Evolutionary conservation across 1,139 yeast species (phyloP).

Genomic region (Hanseniaspora gamundiae): DNA sequence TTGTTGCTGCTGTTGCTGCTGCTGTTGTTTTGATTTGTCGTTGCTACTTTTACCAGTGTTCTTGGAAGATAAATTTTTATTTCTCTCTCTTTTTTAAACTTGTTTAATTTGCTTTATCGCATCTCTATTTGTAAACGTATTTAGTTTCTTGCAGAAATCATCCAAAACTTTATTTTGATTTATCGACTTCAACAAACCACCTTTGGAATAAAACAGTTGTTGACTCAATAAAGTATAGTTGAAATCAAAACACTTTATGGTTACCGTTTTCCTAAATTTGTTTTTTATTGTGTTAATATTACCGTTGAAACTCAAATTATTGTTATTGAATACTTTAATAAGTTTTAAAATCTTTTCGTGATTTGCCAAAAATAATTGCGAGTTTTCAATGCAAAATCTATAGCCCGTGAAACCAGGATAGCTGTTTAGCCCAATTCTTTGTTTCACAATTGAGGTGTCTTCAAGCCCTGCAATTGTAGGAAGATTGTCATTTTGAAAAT

Average conservation of each 20-base stretch:
- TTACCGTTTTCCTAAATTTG: conserved; percentile 1
- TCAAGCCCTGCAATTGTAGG: neutral
- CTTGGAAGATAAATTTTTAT: neutral
- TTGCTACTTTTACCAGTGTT: neutral
- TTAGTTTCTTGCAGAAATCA: neutral
- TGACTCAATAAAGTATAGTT: neutral
- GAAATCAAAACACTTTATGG: neutral
- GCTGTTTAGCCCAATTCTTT: neutral
- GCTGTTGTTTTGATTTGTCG: neutral
- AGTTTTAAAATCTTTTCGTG: neutral
- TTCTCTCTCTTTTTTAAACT: neutral
- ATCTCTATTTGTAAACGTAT: neutral
- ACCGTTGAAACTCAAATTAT: neutral
- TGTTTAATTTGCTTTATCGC: neutral
- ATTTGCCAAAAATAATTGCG: neutral
- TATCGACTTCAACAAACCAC: neutral
- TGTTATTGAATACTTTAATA: neutral
- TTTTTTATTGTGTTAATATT: neutral
- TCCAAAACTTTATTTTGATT: neutral
- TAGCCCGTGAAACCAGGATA: conserved; percentile 1
- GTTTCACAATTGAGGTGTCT: neutral
- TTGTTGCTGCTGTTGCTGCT: too few species aligned
- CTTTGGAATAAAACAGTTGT: neutral
- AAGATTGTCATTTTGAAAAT: neutral
- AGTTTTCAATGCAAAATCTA: neutral